Base-by-base conservation (phyloP, 495 filamentous ascomycete genomes). In the Ascobolus immersus region DNA sequence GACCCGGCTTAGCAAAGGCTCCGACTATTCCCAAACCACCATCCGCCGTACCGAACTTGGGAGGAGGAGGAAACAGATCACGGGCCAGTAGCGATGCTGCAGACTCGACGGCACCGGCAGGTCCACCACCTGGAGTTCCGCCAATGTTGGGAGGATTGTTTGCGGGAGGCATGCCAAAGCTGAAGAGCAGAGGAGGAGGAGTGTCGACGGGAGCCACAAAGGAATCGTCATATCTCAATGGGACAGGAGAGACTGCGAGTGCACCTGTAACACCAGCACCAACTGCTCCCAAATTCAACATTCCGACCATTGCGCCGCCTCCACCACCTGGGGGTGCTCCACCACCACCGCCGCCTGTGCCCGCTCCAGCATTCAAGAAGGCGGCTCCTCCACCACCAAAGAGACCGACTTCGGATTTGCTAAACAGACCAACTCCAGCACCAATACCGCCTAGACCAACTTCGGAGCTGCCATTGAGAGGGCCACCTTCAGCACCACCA, bases 151-250 rank as follows among this genome's bases (percentile, higher is more conserved):
- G 60, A 6, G 86, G 89, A 3, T 53, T 96, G 17, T 90, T 96
- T 46, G 80, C 78, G 6, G 81, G 80, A 20, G 89, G 84, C 20
- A 94, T 94, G 62, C 86, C 86, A 2, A 94, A 92, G 55, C 47
- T 96, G 40, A 71, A 73, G 51, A 92, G 80, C 55, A 70, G 77
- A 8, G 67, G 64, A 21, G 81, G 75, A 17, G 86, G 84, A 14
- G 60, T 96, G 35, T 70, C 90, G 52, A 93, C 86, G 9, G 84
- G 84, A 51, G 67, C 66, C 68, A 48, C 48, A 57, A 25, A 25
- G 31, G 9, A 8, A 7, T 4, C 27, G 13, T n/a, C 23, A 15
- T 30, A 25, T 33, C 3, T 26, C 32, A 21, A 18, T 12, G 9
- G 18, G 20, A 38, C 28, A 23, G 37, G 17, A 35, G n/a, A n/a